Evolutionary conservation across 2,329 filamentous ascomycete species (phyloP).

Genomic region (Tricladium varicosporioides): DNA sequence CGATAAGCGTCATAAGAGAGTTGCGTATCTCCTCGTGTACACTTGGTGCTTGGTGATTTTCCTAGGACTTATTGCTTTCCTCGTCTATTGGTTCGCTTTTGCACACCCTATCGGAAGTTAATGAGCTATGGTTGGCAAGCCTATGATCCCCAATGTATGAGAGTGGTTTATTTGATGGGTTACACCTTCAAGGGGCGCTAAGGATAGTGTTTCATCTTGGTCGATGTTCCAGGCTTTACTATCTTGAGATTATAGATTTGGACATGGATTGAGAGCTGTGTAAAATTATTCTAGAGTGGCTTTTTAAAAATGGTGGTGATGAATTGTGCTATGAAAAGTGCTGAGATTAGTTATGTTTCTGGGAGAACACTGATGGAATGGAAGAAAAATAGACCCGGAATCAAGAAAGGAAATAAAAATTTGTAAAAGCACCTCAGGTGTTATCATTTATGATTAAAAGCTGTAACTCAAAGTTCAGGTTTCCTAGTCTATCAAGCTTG

Average conservation of each 20-base stretch:
- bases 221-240: conserved; percentile 1
- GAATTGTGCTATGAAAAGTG: background rate
- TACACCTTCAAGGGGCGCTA: background rate
- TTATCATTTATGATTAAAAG: too few relatives aligned
- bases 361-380: background rate
- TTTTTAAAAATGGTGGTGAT: background rate
- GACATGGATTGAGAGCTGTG: conserved; percentile 8
- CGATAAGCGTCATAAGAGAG: conserved; percentile 25
- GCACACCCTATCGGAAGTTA: background rate
- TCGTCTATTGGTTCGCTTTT: conserved; percentile 17
- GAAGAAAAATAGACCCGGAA: background rate
- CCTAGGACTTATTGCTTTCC: conserved; percentile 20
- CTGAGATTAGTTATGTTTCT: background rate
- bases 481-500: too few relatives aligned
- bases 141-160: background rate
- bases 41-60: conserved; percentile 19
- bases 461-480: too few relatives aligned
- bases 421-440: too few relatives aligned
- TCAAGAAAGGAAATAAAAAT: too few relatives aligned
- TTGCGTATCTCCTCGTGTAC: conserved; percentile 18
- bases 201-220: conserved; percentile 2
- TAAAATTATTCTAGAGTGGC: conserved; percentile 2
- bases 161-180: too few relatives aligned
- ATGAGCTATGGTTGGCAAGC: background rate
- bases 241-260: conserved; percentile 5